Conservation (phyloP, 164 flowering plant genomes). For the Piper longum region DNA sequence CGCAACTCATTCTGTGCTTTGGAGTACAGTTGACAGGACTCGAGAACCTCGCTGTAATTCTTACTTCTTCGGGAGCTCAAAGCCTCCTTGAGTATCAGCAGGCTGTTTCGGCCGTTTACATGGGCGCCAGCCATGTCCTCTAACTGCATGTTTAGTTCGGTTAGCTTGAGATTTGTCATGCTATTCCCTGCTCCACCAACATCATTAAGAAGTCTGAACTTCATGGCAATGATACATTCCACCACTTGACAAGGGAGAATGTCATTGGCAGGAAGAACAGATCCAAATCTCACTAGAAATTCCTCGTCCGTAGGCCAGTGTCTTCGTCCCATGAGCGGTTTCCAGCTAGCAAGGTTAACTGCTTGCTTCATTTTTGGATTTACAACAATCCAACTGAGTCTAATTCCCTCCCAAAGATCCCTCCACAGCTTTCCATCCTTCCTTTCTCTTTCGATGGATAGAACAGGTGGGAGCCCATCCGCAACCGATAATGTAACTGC, state of each 20-base stretch:
- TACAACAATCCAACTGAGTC: constrained; percentile 84
- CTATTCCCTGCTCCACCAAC: constrained; percentile 23
- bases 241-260: constrained; percentile 73
- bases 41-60: constrained; percentile 65
- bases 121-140: constrained; percentile 89
- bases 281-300: constrained; percentile 73
- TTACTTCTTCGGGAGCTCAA: constrained; percentile 64
- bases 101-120: constrained; percentile 77
- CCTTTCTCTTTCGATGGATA: constrained; percentile 65
- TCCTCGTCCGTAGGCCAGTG: constrained; percentile 93
- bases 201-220: constrained; percentile 33
- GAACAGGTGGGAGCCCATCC: constrained; percentile 64
- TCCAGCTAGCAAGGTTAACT: constrained; percentile 82
- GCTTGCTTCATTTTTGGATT: constrained; percentile 64
- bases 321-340: constrained; percentile 78
- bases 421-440: constrained; percentile 92
- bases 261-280: constrained; percentile 79
- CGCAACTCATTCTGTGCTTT: constrained; percentile 62
- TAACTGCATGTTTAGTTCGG: constrained; percentile 79
- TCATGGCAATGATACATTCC: constrained; percentile 67
- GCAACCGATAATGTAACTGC: constrained; percentile 49
- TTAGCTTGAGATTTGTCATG: constrained; percentile 46
- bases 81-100: constrained; percentile 70
- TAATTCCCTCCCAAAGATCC: constrained; percentile 60
- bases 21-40: constrained; percentile 61